phyloP scores from a whole-genome alignment of 495 filamentous ascomycete genomes.

The Neurospora discreta region DNA sequence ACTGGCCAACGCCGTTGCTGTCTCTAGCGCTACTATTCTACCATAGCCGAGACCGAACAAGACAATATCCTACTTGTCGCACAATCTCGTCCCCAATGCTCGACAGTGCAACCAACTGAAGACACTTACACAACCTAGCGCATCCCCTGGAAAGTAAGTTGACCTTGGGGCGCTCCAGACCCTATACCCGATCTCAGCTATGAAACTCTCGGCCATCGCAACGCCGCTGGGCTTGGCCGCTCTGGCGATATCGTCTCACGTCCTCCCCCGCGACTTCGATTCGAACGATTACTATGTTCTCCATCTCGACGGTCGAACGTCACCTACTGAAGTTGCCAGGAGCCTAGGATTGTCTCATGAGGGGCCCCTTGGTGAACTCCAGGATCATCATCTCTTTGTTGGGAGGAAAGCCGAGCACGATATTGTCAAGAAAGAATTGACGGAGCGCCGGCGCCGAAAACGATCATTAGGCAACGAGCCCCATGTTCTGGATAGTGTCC shows the following conservation, averaged over 20 bases:
- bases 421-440: conserved; percentile 44
- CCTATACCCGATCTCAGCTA: conserved; percentile 14
- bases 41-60: not conserved
- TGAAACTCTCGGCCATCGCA: conserved; percentile 29
- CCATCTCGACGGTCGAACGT: conserved; percentile 54
- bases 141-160: not conserved
- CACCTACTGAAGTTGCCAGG: conserved; percentile 61
- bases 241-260: conserved; percentile 27
- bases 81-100: not conserved
- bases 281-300: conserved; percentile 85
- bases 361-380: conserved; percentile 69
- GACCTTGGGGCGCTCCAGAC: not conserved
- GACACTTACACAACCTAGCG: not conserved
- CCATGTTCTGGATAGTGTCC: conserved; percentile 60
- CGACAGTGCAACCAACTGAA: not conserved
- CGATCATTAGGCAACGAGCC: conserved; percentile 30
- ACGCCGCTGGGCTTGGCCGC: conserved; percentile 31
- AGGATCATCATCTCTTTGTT: conserved; percentile 78
- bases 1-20: not conserved
- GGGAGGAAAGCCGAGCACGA: conserved; percentile 52
- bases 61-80: not conserved
- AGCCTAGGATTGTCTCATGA: conserved; percentile 71
- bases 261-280: conserved; percentile 42
- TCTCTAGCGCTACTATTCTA: not conserved
- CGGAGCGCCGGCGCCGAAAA: conserved; percentile 50